Base-by-base conservation (phyloP, 2,329 filamentous ascomycete genomes). In the Coniochaeta pulveracea region DNA sequence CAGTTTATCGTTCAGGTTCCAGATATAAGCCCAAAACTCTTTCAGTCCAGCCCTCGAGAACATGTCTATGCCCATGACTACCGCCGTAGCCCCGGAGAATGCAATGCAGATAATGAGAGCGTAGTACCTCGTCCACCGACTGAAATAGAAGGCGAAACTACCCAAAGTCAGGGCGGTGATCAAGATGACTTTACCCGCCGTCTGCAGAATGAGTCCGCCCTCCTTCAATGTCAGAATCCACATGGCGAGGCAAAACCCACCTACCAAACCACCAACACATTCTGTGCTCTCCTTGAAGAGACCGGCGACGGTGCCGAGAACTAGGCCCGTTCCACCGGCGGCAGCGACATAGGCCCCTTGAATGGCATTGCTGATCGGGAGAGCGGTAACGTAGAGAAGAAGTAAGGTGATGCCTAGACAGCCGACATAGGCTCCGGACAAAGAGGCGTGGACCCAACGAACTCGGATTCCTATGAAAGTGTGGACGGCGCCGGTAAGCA, bases 1-100 rank as follows among this genome's bases (percentile, higher is more conserved):
- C 1, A 86, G 61, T 33, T 81, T 67, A 26, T 76, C 63, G 52
- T 95, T 95, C 24, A 96, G 57, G 28, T 62, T 63, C 89, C 89
- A 96, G 23, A 93, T 67, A 52, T 93, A 96, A 5, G 85, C 70
- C 89, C 89, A 96, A 45, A 95, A 95, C 53, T 96, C 89, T 54
- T 94, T 95, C 46, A 93, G 61, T 0, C 89, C 89, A n/a, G 86
- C 85, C 40, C 76, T 68, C 47, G 79, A 89, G 47, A 89, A 93
- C 55, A 85, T 93, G 52, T 96, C 89, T 37, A 96, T 82, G 3
- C 89, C 89, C 3, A 96, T 57, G 10, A 93, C 72, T 1, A 80
- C 66, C 3, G 74, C 74, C 0, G 85, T 94, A 4, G 85, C 80
- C 6, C 89, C 89, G 4, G 76, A 69, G 49, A 95, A 93, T 1